A percentile compares a stretch with the other conserved stretches of the same genome.
phyloP scores from a whole-genome alignment of 805 yeast genomes.

The Myxozyma melibiosi region DNA sequence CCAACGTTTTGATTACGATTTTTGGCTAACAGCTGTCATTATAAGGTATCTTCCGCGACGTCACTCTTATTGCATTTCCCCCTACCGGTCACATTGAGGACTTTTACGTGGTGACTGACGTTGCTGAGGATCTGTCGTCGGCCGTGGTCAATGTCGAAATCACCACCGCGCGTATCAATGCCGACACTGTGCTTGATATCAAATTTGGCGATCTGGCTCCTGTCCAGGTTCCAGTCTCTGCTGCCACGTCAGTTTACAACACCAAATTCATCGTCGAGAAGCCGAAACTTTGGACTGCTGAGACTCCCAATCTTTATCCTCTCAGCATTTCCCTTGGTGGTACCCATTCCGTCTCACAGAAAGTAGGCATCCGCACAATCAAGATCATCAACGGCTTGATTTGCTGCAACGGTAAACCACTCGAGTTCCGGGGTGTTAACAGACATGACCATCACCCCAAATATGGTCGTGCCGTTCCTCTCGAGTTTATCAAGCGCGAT shows the following conservation, averaged over 20 bases:
- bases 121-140: constrained; percentile 11
- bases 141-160: constrained; percentile 8
- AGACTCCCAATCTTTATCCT: constrained; percentile 41
- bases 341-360: constrained; percentile 33
- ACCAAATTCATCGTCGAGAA: constrained; percentile 22
- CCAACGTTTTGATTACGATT: not conserved
- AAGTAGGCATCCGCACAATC: constrained; percentile 41
- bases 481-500: constrained; percentile 42
- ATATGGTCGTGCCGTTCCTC: constrained; percentile 45
- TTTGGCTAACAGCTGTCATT: not conserved
- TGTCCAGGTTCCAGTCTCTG: not conserved
- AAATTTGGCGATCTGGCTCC: not conserved
- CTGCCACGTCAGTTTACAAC: not conserved
- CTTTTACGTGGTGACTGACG: constrained; percentile 37
- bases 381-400: constrained; percentile 40
- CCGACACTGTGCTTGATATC: not conserved
- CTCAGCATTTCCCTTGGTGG: constrained; percentile 33
- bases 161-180: constrained; percentile 4
- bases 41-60: constrained; percentile 45
- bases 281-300: constrained; percentile 45
- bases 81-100: constrained; percentile 41
- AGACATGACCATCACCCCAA: constrained; percentile 45
- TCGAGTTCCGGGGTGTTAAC: constrained; percentile 44
- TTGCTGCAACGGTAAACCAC: constrained; percentile 40
- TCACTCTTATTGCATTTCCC: constrained; percentile 38